phyloP scores from a whole-genome alignment of 2,329 filamentous ascomycete species.

The Hymenoscyphus occultus region DNA sequence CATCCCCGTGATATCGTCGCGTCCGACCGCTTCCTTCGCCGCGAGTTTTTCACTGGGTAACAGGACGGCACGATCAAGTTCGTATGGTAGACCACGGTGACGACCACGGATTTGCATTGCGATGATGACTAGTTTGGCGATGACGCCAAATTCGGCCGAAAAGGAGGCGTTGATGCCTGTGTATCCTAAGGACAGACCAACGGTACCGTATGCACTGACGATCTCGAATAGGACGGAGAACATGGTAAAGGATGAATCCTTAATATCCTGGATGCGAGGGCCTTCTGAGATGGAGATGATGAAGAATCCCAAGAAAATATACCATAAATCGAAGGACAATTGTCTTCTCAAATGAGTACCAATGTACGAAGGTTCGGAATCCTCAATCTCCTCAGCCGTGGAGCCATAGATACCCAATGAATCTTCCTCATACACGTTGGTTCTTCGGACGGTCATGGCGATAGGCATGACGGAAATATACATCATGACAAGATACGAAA shows the following conservation, averaged over 20 bases:
- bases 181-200: constrained; percentile 86
- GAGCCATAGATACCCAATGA: constrained; percentile 70
- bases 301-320: constrained; percentile 90
- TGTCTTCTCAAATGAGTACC: constrained; percentile 88
- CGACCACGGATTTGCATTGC: constrained; percentile 69
- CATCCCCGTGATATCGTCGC: constrained; percentile 13
- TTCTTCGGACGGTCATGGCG: constrained; percentile 88
- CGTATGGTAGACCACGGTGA: constrained; percentile 66
- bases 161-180: constrained; percentile 74
- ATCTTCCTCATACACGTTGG: constrained; percentile 95
- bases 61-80: constrained; percentile 66
- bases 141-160: constrained; percentile 71
- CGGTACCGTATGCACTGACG: constrained; percentile 89
- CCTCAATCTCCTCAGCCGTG: constrained; percentile 46
- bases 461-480: constrained; percentile 98
- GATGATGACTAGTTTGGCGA: constrained; percentile 62
- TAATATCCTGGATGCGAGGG: constrained; percentile 54
- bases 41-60: constrained; percentile 64
- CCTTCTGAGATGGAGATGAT: constrained; percentile 90
- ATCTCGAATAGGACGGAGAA: constrained; percentile 79
- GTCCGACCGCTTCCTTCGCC: constrained; percentile 54
- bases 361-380: constrained; percentile 73
- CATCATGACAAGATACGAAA: constrained; percentile 98
- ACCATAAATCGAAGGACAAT: constrained; percentile 97
- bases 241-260: constrained; percentile 59